These are phyloP conservation scores for Nectriaceae sp. DNA, from an alignment of 2,329 filamentous ascomycete genomes.

Conservation along the genomic window DNA sequence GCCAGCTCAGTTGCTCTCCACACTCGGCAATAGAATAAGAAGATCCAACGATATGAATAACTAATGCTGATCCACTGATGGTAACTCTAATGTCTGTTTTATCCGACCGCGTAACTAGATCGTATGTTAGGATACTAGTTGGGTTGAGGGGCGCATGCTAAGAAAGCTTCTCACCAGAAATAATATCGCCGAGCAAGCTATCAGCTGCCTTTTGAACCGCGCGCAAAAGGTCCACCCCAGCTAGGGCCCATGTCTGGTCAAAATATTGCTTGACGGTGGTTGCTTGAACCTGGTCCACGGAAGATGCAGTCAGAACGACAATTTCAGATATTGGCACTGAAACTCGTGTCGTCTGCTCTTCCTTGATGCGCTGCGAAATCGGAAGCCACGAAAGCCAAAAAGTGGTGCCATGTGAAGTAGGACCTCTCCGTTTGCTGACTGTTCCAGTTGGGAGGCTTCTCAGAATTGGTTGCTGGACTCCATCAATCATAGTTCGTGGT, in stretches of 20 bases:
- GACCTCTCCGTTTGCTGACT: neutral
- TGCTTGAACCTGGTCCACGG: neutral
- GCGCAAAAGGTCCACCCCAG: neutral
- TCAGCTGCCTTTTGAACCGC: neutral
- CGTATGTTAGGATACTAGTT: too few species aligned
- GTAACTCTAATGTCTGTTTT: too few species aligned
- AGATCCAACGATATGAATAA: neutral
- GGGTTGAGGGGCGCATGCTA: too few species aligned
- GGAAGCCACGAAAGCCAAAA: neutral
- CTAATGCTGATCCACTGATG: neutral
- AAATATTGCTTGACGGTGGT: slow-evolving; percentile 3
- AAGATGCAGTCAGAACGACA: neutral
- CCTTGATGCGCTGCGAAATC: neutral
- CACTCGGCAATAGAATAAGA: neutral
- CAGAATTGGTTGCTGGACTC: neutral
- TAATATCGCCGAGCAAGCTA: too few species aligned
- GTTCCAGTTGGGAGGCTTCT: neutral
- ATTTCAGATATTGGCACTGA: neutral
- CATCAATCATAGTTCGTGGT: neutral
- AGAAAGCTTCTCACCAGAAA: too few species aligned
- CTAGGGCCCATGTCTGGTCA: neutral
- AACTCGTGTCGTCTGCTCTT: too few species aligned
- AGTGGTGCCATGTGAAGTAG: neutral
- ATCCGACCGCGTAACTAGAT: too few species aligned
- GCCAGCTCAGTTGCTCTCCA: slow-evolving; percentile 1